Evolutionary conservation across 2,329 filamentous ascomycete genomes (phyloP).

Genomic region (Niveomyces coronatus): DNA sequence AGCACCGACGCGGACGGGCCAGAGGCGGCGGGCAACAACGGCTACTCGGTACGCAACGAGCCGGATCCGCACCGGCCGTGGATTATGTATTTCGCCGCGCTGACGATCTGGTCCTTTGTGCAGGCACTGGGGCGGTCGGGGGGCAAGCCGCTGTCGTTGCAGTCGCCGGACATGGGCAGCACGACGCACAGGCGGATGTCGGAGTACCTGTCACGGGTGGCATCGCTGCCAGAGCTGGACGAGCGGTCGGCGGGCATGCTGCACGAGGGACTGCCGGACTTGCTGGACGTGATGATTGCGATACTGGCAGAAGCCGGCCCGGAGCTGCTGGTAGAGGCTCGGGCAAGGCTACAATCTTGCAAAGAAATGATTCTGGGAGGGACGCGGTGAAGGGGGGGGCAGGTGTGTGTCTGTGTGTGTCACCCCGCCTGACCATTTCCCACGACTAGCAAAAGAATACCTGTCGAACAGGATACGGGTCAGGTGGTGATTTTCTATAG

Average conservation of each 20-base stretch:
- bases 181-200: constrained; percentile 26
- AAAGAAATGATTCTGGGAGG: constrained; percentile 15
- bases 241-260: constrained; percentile 57
- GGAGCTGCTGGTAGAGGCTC: constrained; percentile 72
- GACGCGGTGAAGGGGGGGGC: neutral
- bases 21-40: constrained; percentile 25
- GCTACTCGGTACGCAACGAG: constrained; percentile 69
- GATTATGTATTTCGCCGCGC: constrained; percentile 78
- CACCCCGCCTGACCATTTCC: neutral
- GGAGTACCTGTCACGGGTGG: constrained; percentile 49
- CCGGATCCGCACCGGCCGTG: constrained; percentile 77
- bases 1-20: neutral
- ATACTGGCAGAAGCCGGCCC: constrained; percentile 35
- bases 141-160: constrained; percentile 36
- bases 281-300: constrained; percentile 33
- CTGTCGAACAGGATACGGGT: no score
- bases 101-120: constrained; percentile 83
- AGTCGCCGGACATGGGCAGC: constrained; percentile 31
- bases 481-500: no score
- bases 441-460: neutral
- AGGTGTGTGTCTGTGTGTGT: neutral
- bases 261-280: constrained; percentile 40
- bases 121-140: constrained; percentile 57
- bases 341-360: constrained; percentile 58
- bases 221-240: constrained; percentile 58